Base-by-base conservation (phyloP, 177 flowering plant genomes). In the Tripterygium wilfordii region DNA sequence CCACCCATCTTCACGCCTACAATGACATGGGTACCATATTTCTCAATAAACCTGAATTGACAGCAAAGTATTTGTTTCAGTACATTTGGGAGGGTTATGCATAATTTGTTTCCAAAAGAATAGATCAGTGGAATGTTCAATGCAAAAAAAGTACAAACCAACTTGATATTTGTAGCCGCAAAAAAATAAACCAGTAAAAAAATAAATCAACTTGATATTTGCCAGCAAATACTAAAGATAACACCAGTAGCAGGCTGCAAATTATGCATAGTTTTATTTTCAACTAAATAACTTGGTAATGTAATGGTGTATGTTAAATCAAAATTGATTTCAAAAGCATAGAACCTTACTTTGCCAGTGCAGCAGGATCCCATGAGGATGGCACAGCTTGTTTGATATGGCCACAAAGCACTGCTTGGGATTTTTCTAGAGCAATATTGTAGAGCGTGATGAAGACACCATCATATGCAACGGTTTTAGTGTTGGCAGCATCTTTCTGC, bases 1-100 rank as follows among this genome's bases (percentile, higher is more conserved):
- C 96, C 96, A 14, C 96, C 96, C 79, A 88, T 85, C 59, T 85
- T 88, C 33, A 88, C 65, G 21, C 95, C 83, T 40, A 80, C 88
- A 47, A 85, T 64, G 41, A 83, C 57, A 66, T 88, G 96, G 36
- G 96, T 88, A 27, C 96, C 96, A 71, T 64, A 88, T 63, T 61
- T 77, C 10, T 74, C 79, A 49, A 88, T 82, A 58, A 88, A 88
- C 73, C 96, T 88, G 79, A 23, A 15, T n/a, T 2, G 24, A 25
- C 45, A 24, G 18, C 2, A 19, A 38, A 38, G 3, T 20, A 18
- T 8, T n/a, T n/a, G n/a, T n/a, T n/a, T n/a, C n/a, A n/a, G n/a
- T n/a, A n/a, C n/a, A n/a, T n/a, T n/a, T n/a, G n/a, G n/a, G n/a
- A n/a, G n/a, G n/a, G n/a, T n/a, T n/a, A n/a, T n/a, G n/a, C 24